Evolutionary conservation across 331 rosid species (phyloP), one percentile per base, ranked within the genome.

Genomic region (Rosa hybrid): DNA sequence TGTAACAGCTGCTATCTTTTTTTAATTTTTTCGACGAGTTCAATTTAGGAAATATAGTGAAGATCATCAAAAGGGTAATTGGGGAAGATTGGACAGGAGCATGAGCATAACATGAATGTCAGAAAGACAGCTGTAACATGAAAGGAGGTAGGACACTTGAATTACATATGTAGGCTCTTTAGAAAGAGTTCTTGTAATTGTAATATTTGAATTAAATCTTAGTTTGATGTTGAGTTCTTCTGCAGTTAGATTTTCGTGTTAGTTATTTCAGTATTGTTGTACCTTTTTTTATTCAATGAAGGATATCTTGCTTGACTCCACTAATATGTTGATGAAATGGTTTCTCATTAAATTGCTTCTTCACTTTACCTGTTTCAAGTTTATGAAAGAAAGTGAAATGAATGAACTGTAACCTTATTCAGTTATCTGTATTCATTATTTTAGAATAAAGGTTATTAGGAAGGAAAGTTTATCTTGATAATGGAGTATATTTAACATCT

Each of bases 131-230:
- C 84, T 89, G 85, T 90, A 81, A 77, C 82, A 83, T 86, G 86
- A 86, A 87, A 84, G 90, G 80, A 82, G 78, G 86, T 90, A 87
- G 92, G 90, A 83, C 83, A 75, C 85, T 84, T 74, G 80, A 71
- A 72, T n/a, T 56, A 53, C 44, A 65, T 89, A 60, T 83, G 86
- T 90, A 84, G 88, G 80, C 73, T 86, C 77, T 81, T 72, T 68
- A 68, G 76, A 72, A 74, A 53, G 53, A 73, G 64, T 81, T 85
- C 68, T 81, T 79, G 85, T 84, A 75, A 78, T 86, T 86, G 86
- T 88, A 78, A 78, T 82, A 74, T 89, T 44, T 81, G 85, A 82
- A 75, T 85, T 82, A 49, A 82, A 70, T 74, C 60, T 81, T 77
- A 86, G 82, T 89, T 86, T 82, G 81, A 80, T 83, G 88, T 81